Base-by-base conservation (phyloP, 768 basidiomycete genomes). In the Pholiota molesta region DNA sequence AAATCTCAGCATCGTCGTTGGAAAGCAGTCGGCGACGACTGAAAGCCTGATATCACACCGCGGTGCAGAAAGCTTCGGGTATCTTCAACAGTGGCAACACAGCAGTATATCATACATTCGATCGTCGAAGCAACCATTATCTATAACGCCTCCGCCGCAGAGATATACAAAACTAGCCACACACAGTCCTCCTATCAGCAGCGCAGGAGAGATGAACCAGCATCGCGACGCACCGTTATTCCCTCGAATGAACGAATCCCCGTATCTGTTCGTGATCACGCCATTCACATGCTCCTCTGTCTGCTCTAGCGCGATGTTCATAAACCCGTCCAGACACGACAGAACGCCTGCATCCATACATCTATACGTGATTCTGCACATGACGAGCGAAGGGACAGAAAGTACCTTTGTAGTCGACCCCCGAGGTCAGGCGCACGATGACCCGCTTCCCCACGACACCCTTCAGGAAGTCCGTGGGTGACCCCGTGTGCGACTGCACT, bases 231-330 rank as follows among this genome's bases (percentile, higher is more conserved):
- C 65, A 92, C 95, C 94, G 74, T 96, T 97, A 74, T 96, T 96
- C 35, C 95, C 95, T 51, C 94, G 81, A 63, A 99, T 92, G 76
- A 99, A 99, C 26, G 95, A 91, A 75, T 99, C 96, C 1, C 97
- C 95, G 68, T 97, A 98, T 62, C 82, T 84, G 71, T 96, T 97
- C 35, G 92, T 96, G 52, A 92, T 83, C n/a, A 76, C 69, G 3
- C 95, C 95, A 64, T 92, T 89, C 10, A 96, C 93, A 74, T 95
- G 88, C 76, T 99, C 97, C 76, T 97, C 95, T 3, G 96, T 97
- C 74, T 97, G 93, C 76, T 99, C 97, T 37, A 99, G 78, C 14
- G 95, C 97, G 54, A 99, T 97, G 77, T 99, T 99, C 97, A 99
- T 99, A 75, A 97, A 99, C 0, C 96, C 96, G 75, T 99, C 97